phyloP scores from a whole-genome alignment of 1,284 basidiomycete genomes.

The Puccinia horiana region DNA sequence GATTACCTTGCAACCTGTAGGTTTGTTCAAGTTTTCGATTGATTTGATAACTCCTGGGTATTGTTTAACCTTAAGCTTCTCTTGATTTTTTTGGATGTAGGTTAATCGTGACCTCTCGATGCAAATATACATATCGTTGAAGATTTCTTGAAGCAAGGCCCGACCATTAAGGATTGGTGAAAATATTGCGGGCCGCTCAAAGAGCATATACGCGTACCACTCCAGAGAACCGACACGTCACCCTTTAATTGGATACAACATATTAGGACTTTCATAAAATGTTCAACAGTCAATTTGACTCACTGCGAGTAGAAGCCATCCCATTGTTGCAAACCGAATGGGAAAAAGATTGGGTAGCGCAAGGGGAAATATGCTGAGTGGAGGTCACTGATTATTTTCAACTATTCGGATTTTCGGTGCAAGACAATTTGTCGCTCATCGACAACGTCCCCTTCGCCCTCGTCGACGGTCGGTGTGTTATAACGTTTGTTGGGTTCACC shows the following conservation, averaged over 20 bases:
- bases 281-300: too few species aligned
- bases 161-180: too few species aligned
- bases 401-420: too few species aligned
- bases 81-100: too few species aligned
- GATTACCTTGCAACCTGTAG: conserved; percentile 53
- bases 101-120: too few species aligned
- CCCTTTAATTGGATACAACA: too few species aligned
- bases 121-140: too few species aligned
- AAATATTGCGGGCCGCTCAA: too few species aligned
- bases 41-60: background rate
- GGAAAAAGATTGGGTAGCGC: conserved; percentile 11
- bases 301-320: background rate
- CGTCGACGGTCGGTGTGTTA: background rate
- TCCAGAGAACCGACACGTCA: background rate
- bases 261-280: too few species aligned
- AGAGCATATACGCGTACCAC: conserved; percentile 15
- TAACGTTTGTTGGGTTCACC: too few species aligned
- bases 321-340: conserved; percentile 22
- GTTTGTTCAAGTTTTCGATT: background rate
- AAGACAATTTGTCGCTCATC: background rate
- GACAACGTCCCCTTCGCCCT: background rate
- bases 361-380: conserved; percentile 23
- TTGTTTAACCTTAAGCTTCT: too few species aligned
- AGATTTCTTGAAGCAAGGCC: too few species aligned
- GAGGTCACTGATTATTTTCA: background rate